These are phyloP conservation scores for Afroboletus lepidellus DNA, from an alignment of 1,284 basidiomycete species.

Conservation along the genomic window DNA sequence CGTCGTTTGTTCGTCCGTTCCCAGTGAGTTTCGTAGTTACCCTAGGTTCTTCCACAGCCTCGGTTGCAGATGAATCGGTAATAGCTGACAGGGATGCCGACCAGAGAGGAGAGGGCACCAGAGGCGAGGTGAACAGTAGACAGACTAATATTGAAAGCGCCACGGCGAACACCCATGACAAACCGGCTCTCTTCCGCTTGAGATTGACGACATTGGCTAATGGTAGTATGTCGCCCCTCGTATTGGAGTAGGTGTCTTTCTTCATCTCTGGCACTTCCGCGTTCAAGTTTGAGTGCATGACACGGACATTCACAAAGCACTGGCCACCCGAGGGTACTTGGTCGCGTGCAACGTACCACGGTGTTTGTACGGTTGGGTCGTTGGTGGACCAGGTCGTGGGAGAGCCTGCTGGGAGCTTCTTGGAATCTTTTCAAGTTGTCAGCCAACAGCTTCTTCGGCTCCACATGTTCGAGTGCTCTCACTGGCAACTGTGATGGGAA, in stretches of 20 bases:
- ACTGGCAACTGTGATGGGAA: no score
- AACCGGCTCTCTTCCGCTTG: slow-evolving; percentile 8
- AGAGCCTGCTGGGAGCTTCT: background rate
- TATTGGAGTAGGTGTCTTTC: background rate
- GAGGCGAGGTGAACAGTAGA: slow-evolving; percentile 17
- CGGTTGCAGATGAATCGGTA: background rate
- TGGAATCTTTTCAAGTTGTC: no score
- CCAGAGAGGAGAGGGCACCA: slow-evolving; percentile 4
- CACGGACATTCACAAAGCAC: background rate
- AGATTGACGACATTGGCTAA: background rate
- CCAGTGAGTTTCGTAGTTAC: slow-evolving; percentile 17
- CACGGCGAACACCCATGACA: slow-evolving; percentile 17
- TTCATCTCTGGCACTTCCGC: background rate
- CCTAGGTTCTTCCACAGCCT: background rate
- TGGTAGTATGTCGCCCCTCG: slow-evolving; percentile 4
- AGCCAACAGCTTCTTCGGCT: no score
- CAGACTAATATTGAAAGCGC: slow-evolving; percentile 20
- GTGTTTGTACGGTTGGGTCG: no score
- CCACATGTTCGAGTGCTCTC: no score
- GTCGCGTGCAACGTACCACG: background rate
- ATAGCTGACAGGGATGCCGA: background rate
- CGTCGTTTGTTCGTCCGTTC: slow-evolving; percentile 34
- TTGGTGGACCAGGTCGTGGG: background rate
- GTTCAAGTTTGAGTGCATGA: slow-evolving; percentile 7
- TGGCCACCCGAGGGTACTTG: background rate